A percentile compares a stretch with the other conserved stretches of the same genome.
Conservation (phyloP, 73 alveolate species). For the Paramecium sexaurelia region DNA sequence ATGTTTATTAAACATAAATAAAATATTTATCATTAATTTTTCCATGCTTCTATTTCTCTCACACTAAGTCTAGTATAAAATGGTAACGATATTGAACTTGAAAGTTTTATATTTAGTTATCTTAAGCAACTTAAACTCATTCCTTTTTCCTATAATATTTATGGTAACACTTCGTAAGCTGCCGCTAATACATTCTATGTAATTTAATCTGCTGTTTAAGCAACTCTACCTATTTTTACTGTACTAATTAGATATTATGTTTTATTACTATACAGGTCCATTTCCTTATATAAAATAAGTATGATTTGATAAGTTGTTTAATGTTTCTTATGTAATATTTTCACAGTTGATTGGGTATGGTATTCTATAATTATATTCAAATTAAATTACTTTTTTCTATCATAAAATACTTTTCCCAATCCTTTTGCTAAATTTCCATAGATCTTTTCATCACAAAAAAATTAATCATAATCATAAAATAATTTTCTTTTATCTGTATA, state of each 20-base stretch:
- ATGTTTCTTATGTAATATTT: slow-evolving; percentile 14
- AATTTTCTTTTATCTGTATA: slow-evolving; percentile 74
- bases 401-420: slow-evolving; percentile 89
- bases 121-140: slow-evolving; percentile 41
- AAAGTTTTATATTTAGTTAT: neutral
- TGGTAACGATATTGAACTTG: slow-evolving; percentile 5
- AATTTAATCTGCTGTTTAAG: slow-evolving; percentile 39
- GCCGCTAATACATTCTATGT: neutral
- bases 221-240: slow-evolving; percentile 48
- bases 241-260: neutral
- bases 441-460: slow-evolving; percentile 87
- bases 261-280: slow-evolving; percentile 68
- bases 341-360: slow-evolving; percentile 60
- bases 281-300: slow-evolving; percentile 63
- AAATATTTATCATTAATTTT: neutral
- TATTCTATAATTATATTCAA: slow-evolving; percentile 21
- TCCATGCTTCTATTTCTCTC: slow-evolving; percentile 48
- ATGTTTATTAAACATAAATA: neutral
- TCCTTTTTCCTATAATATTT: slow-evolving; percentile 17
- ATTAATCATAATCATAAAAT: slow-evolving; percentile 81
- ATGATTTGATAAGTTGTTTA: slow-evolving; percentile 47
- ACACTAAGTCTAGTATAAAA: neutral
- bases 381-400: slow-evolving; percentile 77
- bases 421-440: slow-evolving; percentile 80
- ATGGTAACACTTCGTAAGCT: neutral